Percentiles rank a stretch among this genome's conserved stretches.
Conservation (phyloP, 2,329 filamentous ascomycete genomes). For the Xylariaceae sp. region DNA sequence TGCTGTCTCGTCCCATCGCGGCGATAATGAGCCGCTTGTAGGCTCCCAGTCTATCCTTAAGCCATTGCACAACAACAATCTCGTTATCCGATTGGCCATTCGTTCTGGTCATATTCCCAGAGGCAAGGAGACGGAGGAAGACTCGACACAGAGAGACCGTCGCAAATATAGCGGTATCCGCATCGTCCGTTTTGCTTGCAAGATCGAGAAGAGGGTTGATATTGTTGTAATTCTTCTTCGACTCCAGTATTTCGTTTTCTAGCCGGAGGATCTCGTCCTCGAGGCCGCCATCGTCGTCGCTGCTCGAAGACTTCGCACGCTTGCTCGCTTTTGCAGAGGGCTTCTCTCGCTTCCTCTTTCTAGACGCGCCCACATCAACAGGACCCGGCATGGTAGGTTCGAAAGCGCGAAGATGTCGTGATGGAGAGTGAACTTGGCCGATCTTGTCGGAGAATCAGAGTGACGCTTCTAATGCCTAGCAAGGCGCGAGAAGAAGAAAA, state of each 20-base stretch:
- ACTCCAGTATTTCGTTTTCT: conserved; percentile 76
- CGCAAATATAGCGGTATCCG: conserved; percentile 56
- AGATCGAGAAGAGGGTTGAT: conserved; percentile 65
- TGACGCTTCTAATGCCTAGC: too few relatives aligned
- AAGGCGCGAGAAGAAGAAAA: too few relatives aligned
- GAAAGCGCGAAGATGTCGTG: too few relatives aligned
- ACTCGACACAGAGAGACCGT: conserved; percentile 78
- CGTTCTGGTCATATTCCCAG: conserved; percentile 60
- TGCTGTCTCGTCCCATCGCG: conserved; percentile 54
- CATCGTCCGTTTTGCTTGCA: conserved; percentile 40
- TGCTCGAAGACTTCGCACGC: conserved; percentile 40
- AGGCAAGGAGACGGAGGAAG: conserved; percentile 72
- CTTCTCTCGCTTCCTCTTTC: conserved; percentile 46
- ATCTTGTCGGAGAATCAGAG: too few relatives aligned
- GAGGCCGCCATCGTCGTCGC: conserved; percentile 40
- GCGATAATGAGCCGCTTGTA: conserved; percentile 57
- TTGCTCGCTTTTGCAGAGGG: conserved; percentile 40
- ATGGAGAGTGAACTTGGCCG: too few relatives aligned
- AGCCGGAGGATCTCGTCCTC: conserved; percentile 64
- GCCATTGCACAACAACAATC: conserved; percentile 65
- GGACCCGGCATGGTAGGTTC: conserved; percentile 21
- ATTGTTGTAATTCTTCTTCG: conserved; percentile 86
- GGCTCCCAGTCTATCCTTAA: conserved; percentile 66
- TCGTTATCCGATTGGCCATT: conserved; percentile 66
- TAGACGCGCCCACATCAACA: conserved; percentile 22